phyloP scores from a whole-genome alignment of 257 asterid species.

The Salvia hispanica region DNA sequence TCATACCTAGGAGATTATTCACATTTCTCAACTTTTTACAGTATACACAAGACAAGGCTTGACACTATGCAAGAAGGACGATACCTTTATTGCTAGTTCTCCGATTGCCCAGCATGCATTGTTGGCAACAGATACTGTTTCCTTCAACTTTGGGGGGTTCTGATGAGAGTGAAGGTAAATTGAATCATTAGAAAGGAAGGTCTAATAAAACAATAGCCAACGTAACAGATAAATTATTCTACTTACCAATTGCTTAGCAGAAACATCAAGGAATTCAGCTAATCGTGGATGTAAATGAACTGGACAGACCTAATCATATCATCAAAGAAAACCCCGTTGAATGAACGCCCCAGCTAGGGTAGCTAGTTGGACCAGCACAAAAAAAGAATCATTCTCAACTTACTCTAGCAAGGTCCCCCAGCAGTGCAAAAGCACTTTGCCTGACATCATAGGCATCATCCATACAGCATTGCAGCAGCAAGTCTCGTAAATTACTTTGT shows the following conservation, averaged over 20 bases:
- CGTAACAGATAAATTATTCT: slow-evolving; percentile 22
- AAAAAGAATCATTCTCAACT: slow-evolving; percentile 36
- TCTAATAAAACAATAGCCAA: not conserved
- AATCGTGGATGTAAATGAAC: slow-evolving; percentile 62
- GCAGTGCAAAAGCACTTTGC: slow-evolving; percentile 98
- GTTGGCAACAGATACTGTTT: slow-evolving; percentile 89
- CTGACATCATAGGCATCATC: slow-evolving; percentile 92
- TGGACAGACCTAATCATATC: slow-evolving; percentile 47
- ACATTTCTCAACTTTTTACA: not conserved
- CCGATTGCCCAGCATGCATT: slow-evolving; percentile 99
- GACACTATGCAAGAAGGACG: slow-evolving; percentile 12
- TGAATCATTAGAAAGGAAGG: slow-evolving; percentile 25
- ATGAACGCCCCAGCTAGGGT: not conserved
- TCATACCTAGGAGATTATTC: slow-evolving; percentile 1
- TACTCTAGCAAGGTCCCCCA: slow-evolving; percentile 97
- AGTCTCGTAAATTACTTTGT: slow-evolving; percentile 84
- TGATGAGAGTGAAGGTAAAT: slow-evolving; percentile 38
- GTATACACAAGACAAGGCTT: not conserved
- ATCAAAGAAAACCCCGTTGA: slow-evolving; percentile 20
- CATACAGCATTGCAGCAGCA: slow-evolving; percentile 94
- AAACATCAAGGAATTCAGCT: slow-evolving; percentile 80
- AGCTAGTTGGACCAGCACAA: slow-evolving; percentile 5
- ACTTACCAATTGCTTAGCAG: slow-evolving; percentile 92
- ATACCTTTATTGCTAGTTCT: slow-evolving; percentile 60
- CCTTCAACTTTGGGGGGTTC: slow-evolving; percentile 82